Conservation (phyloP, 2,329 filamentous ascomycete genomes). For the Colletotrichum sp. region DNA sequence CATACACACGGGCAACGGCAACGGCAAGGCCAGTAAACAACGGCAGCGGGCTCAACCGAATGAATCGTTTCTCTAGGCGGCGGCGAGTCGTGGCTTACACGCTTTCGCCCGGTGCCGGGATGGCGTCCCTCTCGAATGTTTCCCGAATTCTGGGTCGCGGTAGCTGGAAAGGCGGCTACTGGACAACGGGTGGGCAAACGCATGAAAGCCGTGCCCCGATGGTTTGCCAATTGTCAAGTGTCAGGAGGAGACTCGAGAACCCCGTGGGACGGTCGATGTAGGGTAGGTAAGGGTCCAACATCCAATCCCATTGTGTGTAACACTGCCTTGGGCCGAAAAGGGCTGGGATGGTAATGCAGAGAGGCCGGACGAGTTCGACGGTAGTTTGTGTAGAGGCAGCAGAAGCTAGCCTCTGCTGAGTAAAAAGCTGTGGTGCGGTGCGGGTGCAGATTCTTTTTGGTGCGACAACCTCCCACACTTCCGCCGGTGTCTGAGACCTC, state of each 20-base stretch:
- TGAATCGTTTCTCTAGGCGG: background rate
- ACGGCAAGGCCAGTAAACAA: background rate
- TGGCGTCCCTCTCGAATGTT: conserved; percentile 7
- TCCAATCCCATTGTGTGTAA: background rate
- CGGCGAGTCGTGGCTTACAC: conserved; percentile 13
- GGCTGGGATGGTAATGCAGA: conserved; percentile 8
- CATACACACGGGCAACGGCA: background rate
- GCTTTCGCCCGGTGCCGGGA: background rate
- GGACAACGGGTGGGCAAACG: background rate
- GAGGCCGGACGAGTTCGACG: conserved; percentile 6
- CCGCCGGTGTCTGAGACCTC: conserved; percentile 18
- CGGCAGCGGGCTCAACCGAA: background rate
- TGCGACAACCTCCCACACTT: conserved; percentile 9
- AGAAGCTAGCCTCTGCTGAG: background rate
- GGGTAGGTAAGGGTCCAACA: background rate
- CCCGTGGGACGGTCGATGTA: background rate
- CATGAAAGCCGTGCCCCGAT: conserved; percentile 1
- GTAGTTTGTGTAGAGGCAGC: background rate
- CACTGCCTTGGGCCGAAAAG: background rate
- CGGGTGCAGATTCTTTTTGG: background rate
- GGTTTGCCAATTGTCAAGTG: conserved; percentile 1
- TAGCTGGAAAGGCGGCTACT: background rate
- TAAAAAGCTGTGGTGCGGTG: background rate
- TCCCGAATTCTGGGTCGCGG: background rate
- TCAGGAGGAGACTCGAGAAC: conserved; percentile 5